Evolutionary conservation across 352 stramenopile species (phyloP).

Genomic region (Phytophthora pisi): DNA sequence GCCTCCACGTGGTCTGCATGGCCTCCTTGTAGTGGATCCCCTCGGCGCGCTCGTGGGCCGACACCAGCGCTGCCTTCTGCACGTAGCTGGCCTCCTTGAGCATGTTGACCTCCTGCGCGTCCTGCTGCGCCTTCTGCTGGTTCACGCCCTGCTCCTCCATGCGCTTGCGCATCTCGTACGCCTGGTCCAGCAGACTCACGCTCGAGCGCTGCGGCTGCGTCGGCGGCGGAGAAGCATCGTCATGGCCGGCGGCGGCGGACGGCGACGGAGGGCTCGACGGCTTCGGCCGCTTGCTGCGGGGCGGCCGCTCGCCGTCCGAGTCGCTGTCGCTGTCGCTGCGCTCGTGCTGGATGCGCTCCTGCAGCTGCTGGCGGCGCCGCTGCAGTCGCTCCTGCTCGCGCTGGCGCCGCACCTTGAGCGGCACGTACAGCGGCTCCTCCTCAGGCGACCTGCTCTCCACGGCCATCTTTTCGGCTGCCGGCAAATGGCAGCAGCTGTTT

Average conservation of each 20-base stretch:
- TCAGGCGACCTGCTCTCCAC: too few relatives aligned
- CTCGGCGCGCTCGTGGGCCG: constrained; percentile 91
- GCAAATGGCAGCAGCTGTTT: too few relatives aligned
- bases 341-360: constrained; percentile 60
- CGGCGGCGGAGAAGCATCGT: neutral
- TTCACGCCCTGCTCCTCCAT: constrained; percentile 81
- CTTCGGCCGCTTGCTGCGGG: constrained; percentile 31
- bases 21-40: constrained; percentile 92
- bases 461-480: too few relatives aligned
- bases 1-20: constrained; percentile 93
- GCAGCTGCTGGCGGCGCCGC: constrained; percentile 54
- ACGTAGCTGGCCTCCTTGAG: constrained; percentile 96
- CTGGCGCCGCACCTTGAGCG: constrained; percentile 75
- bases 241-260: neutral
- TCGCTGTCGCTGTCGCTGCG: constrained; percentile 35
- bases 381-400: constrained; percentile 71
- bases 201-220: constrained; percentile 40
- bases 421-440: constrained; percentile 75
- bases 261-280: too few relatives aligned
- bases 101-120: constrained; percentile 91
- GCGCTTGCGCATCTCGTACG: constrained; percentile 84
- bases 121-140: constrained; percentile 78
- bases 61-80: constrained; percentile 96
- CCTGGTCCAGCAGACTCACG: constrained; percentile 82
- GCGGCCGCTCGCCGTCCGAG: constrained; percentile 13